phyloP scores from a whole-genome alignment of 2,329 filamentous ascomycete genomes.

The Aspergillus unguis region DNA sequence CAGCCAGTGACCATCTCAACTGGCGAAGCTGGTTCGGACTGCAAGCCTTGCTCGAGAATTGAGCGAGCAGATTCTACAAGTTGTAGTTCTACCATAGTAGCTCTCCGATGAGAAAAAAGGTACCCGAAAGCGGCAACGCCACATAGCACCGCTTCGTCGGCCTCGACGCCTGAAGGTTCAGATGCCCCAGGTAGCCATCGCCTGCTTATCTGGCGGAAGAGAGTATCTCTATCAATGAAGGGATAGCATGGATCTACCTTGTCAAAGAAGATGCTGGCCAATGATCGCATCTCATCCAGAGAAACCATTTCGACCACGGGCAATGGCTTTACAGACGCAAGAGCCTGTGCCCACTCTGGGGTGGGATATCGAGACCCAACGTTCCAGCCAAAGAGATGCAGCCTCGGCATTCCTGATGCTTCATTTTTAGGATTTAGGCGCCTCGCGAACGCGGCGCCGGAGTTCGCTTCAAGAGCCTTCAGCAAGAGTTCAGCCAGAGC shows the following conservation, averaged over 20 bases:
- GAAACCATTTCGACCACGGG: slow-evolving; percentile 49
- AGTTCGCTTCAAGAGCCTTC: slow-evolving; percentile 54
- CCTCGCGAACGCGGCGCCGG: slow-evolving; percentile 55
- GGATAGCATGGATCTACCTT: slow-evolving; percentile 54
- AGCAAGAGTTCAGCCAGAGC: slow-evolving; percentile 24
- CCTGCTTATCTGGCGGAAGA: slow-evolving; percentile 30
- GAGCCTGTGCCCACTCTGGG: slow-evolving; percentile 10
- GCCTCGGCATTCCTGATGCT: slow-evolving; percentile 50
- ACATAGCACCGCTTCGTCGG: slow-evolving; percentile 50
- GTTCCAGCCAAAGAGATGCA: slow-evolving; percentile 59
- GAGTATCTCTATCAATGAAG: slow-evolving; percentile 39
- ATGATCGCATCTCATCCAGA: slow-evolving; percentile 46
- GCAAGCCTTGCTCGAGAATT: slow-evolving; percentile 44
- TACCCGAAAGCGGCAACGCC: slow-evolving; percentile 56
- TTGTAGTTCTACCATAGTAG: slow-evolving; percentile 43
- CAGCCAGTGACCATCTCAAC: slow-evolving; percentile 41
- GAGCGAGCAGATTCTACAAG: slow-evolving; percentile 47
- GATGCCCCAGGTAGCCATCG: slow-evolving; percentile 23
- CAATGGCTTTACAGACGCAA: slow-evolving; percentile 15
- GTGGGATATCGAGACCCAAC: slow-evolving; percentile 28
- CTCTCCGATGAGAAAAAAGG: slow-evolving; percentile 49
- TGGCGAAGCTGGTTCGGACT: slow-evolving; percentile 25
- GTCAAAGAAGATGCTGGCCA: slow-evolving; percentile 51
- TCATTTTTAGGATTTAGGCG: slow-evolving; percentile 53
- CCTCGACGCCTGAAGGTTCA: slow-evolving; percentile 20